Base-by-base conservation (phyloP, 495 filamentous ascomycete genomes). In the Aspergillus conjunctus region DNA sequence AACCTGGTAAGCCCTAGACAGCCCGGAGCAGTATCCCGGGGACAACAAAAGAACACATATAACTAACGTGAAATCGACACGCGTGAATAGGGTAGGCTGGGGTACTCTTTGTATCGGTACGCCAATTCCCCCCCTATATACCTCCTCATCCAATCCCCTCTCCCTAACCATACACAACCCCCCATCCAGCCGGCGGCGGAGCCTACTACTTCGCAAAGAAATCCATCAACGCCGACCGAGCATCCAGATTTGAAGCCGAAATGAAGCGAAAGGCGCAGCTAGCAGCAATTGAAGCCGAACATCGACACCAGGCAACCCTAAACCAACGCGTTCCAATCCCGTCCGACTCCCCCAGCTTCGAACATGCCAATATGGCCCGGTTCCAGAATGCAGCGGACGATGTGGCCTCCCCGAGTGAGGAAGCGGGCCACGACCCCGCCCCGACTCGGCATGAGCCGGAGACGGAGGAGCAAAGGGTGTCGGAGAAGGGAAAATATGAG, bases 191-290 rank as follows among this genome's bases (percentile, higher is more conserved):
- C 58, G 94, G 93, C 69, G 94, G 91, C 68, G 93, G 85, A 54
- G 92, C 94, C 62, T 98, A 98, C 83, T 91, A 91, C 79, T 97
- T 96, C 73, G 95, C 94, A 56, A 98, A 98, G 81, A 82, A 87
- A 65, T 88, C 87, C 72, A 93, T 98, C 81, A 93, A 97, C 66
- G 90, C 89, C 63, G 91, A 96, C 76, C 89, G 92, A 43, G 81
- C 83, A 32, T 74, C 83, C 54, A 83, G 91, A 63, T 86, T 89
- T 55, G 84, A 91, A 60, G 84, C 86, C 34, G 83, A 88, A 49
- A 76, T 84, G 43, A 81, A 82, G 70, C 83, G 84, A 71, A 87
- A 86, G 75, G 80, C 82, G 56, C 80, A 88, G 68, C 73, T 82
- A 59, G 78, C 82, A 18, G 80, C 81, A 8, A 80, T 87, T 64